These are phyloP conservation scores for Biscutella laevigata DNA, from an alignment of 441 rosid species.

Conservation along the genomic window DNA sequence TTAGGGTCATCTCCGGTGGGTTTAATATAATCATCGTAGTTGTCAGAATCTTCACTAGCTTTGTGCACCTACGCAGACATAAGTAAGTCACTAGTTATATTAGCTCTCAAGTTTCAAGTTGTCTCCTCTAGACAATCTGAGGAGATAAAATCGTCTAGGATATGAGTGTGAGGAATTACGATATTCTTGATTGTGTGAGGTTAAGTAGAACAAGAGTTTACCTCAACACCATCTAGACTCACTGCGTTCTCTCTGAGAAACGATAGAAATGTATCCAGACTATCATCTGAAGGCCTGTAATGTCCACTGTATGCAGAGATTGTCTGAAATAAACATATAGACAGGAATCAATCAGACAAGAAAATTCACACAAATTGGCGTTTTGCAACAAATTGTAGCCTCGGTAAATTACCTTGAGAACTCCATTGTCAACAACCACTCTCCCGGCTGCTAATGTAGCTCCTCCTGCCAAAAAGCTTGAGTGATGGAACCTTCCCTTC, in stretches of 20 bases:
- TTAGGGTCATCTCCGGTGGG: constrained; percentile 4
- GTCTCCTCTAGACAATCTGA: background rate
- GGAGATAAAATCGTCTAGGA: too few species aligned
- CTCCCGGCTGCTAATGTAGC: constrained; percentile 86
- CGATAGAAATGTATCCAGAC: constrained; percentile 45
- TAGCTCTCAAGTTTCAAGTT: constrained; percentile 8
- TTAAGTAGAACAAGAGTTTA: constrained; percentile 22
- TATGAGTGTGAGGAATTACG: too few species aligned
- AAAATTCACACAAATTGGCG: background rate
- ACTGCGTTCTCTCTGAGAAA: constrained; percentile 62
- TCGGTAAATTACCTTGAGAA: constrained; percentile 49
- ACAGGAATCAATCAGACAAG: background rate
- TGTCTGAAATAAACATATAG: constrained; percentile 36
- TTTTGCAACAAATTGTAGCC: background rate
- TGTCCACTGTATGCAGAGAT: constrained; percentile 90
- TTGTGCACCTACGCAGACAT: constrained; percentile 44
- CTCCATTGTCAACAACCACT: constrained; percentile 52
- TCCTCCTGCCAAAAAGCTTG: constrained; percentile 95
- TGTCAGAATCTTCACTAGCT: constrained; percentile 59
- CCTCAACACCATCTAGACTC: constrained; percentile 57
- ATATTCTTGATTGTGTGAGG: background rate
- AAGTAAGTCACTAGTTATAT: too few species aligned
- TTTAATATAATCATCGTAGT: constrained; percentile 31
- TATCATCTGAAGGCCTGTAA: constrained; percentile 73
- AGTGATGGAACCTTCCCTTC: constrained; percentile 91